phyloP scores from a whole-genome alignment of 2,329 filamentous ascomycete species.

The Phyllosticta paracitricarpa region DNA sequence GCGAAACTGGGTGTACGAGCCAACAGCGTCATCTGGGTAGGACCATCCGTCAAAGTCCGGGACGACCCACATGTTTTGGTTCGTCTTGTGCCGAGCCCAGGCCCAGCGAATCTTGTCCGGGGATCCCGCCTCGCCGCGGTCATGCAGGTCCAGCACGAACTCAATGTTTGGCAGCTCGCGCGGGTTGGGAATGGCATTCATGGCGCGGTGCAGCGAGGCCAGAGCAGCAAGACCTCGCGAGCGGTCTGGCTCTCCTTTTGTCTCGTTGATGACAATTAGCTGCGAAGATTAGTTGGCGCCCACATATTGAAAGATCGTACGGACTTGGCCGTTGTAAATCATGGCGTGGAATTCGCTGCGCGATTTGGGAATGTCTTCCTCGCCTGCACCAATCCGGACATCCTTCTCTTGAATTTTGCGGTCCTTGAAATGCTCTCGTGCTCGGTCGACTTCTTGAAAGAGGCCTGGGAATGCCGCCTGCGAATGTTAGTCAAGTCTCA shows the following conservation, averaged over 20 bases:
- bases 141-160: slow-evolving; percentile 7
- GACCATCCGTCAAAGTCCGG: slow-evolving; percentile 16
- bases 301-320: not conserved
- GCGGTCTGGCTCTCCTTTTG: not conserved
- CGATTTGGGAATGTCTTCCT: not conserved
- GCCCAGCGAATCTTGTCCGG: slow-evolving; percentile 10
- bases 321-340: slow-evolving; percentile 7
- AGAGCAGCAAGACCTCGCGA: slow-evolving; percentile 3
- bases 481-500: not conserved
- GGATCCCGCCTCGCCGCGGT: not conserved
- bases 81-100: not conserved
- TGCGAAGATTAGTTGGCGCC: not conserved
- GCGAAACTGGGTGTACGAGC: slow-evolving; percentile 13
- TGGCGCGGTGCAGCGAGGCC: slow-evolving; percentile 8
- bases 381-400: not conserved
- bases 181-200: slow-evolving; percentile 4
- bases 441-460: slow-evolving; percentile 5
- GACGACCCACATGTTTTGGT: slow-evolving; percentile 6
- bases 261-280: slow-evolving; percentile 6
- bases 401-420: not conserved
- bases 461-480: slow-evolving; percentile 7
- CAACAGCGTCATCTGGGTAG: slow-evolving; percentile 10
- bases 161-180: slow-evolving; percentile 3
- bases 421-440: not conserved
- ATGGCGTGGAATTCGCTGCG: slow-evolving; percentile 5